phyloP scores from a whole-genome alignment of 192 early-diverging fungal species.

The Podila minutissima region DNA sequence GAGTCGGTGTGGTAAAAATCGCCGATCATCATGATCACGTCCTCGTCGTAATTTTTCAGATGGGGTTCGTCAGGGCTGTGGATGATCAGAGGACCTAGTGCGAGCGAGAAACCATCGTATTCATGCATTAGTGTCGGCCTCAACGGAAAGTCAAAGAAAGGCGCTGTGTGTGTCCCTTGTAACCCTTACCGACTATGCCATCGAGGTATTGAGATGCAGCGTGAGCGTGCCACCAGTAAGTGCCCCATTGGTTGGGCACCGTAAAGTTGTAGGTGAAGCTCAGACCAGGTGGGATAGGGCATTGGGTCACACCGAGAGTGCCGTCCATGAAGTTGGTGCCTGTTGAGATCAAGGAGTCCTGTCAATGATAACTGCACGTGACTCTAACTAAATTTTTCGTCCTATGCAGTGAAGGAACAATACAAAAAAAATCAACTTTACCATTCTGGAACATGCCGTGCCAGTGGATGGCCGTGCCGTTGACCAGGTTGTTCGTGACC shows the following conservation, averaged over 20 bases:
- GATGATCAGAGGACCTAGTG: constrained; percentile 10
- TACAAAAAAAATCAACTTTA: background rate
- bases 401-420: no score
- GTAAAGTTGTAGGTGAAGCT: constrained; percentile 41
- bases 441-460: constrained; percentile 66
- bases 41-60: constrained; percentile 49
- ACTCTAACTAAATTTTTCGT: background rate
- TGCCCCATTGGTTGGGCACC: constrained; percentile 37
- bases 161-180: background rate
- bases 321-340: constrained; percentile 56
- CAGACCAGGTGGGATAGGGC: constrained; percentile 28
- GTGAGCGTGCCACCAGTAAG: constrained; percentile 60
- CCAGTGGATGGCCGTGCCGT: constrained; percentile 56
- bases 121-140: background rate
- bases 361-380: background rate
- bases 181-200: constrained; percentile 23
- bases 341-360: background rate
- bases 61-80: constrained; percentile 48
- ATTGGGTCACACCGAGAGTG: constrained; percentile 43
- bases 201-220: constrained; percentile 36
- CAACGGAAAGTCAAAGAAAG: no score
- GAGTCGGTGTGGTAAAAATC: constrained; percentile 48
- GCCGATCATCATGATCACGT: constrained; percentile 52
- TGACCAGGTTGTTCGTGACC: constrained; percentile 49
- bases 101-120: background rate